A percentile compares a stretch with the other conserved stretches of the same genome.
These are phyloP conservation scores for Copromyces sp. DNA, from an alignment of 495 filamentous ascomycete genomes.

Conservation along the genomic window DNA sequence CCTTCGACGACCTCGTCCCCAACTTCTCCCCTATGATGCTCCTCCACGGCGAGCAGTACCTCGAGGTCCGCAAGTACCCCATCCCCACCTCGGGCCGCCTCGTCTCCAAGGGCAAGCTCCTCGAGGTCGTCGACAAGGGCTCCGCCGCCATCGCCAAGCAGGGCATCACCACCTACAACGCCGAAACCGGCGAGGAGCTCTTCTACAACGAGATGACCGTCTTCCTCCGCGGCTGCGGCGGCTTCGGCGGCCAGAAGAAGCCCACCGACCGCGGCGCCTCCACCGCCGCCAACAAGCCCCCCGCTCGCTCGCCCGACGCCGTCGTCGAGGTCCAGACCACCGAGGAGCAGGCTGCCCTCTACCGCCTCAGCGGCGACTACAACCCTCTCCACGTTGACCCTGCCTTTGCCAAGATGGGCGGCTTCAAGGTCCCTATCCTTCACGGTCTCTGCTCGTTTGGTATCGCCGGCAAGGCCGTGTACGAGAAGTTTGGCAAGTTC, in stretches of 20 bases:
- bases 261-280: constrained; percentile 66
- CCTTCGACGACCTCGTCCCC: constrained; percentile 72
- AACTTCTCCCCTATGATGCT: constrained; percentile 99
- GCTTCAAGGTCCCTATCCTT: constrained; percentile 90
- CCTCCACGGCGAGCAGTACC: constrained; percentile 96
- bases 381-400: constrained; percentile 92
- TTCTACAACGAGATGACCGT: constrained; percentile 95
- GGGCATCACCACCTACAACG: constrained; percentile 64
- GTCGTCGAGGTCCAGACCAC: constrained; percentile 84
- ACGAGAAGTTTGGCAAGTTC: constrained; percentile 71
- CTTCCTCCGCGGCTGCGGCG: constrained; percentile 86
- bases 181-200: constrained; percentile 77
- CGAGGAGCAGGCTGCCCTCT: constrained; percentile 91
- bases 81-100: constrained; percentile 81
- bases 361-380: constrained; percentile 85
- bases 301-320: constrained; percentile 64
- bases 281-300: constrained; percentile 68
- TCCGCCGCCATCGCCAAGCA: constrained; percentile 75
- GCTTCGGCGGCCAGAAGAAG: constrained; percentile 82
- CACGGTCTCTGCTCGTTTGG: constrained; percentile 96
- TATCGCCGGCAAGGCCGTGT: constrained; percentile 80
- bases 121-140: constrained; percentile 95
- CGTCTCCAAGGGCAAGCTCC: constrained; percentile 70
- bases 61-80: constrained; percentile 88
- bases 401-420: constrained; percentile 85